These are phyloP conservation scores for Hypoxylon sp. DNA, from an alignment of 2,329 filamentous ascomycete genomes.

Conservation along the genomic window DNA sequence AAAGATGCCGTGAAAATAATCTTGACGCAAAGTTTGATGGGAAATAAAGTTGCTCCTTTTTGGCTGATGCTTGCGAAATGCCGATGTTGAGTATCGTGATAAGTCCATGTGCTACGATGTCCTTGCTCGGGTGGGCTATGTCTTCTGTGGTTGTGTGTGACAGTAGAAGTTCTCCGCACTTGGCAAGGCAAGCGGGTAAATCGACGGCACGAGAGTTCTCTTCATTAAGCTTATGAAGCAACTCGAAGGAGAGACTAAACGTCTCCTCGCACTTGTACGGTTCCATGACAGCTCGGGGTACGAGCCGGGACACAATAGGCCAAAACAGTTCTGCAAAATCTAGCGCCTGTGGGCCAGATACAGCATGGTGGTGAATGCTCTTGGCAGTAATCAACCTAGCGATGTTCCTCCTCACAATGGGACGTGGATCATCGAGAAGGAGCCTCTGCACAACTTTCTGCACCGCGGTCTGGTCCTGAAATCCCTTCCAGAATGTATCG, in stretches of 20 bases:
- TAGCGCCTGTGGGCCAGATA: constrained; percentile 52
- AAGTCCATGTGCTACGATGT: constrained; percentile 57
- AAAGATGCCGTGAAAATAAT: constrained; percentile 76
- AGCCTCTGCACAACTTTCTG: constrained; percentile 54
- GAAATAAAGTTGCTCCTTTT: constrained; percentile 42
- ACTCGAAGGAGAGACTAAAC: constrained; percentile 48
- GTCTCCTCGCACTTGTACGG: constrained; percentile 61
- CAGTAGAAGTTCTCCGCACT: constrained; percentile 49
- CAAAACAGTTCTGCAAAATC: constrained; percentile 65
- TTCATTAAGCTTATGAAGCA: constrained; percentile 52
- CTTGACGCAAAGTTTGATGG: constrained; percentile 57
- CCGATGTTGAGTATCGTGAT: constrained; percentile 55
- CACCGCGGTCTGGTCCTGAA: constrained; percentile 52
- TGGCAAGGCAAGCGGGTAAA: constrained; percentile 45
- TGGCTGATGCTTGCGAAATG: constrained; percentile 49
- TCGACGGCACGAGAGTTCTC: constrained; percentile 47
- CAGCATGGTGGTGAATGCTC: constrained; percentile 43
- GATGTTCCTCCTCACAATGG: constrained; percentile 56
- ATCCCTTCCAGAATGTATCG: constrained; percentile 58
- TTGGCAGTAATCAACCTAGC: constrained; percentile 53
- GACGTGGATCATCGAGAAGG: constrained; percentile 57
- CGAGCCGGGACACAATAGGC: constrained; percentile 58
- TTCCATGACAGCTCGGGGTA: constrained; percentile 55
- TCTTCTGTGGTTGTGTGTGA: constrained; percentile 53
- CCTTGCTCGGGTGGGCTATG: constrained; percentile 58